Conservation (phyloP, 805 yeast species). For the Priceomyces carsonii region DNA sequence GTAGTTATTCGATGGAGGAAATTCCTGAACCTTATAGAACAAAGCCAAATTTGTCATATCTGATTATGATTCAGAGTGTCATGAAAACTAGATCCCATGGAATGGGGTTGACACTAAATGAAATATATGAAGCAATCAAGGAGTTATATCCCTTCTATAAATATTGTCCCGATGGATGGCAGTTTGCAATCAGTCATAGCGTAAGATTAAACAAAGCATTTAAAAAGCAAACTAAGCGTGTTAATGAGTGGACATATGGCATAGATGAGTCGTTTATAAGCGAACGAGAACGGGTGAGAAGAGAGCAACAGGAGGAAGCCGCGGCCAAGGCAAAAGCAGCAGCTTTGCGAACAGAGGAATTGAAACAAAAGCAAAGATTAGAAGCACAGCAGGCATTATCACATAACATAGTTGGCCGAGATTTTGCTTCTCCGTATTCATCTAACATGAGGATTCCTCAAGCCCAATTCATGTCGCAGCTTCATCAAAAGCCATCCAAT, state of each 20-base stretch:
- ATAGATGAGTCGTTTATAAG: conserved; percentile 81
- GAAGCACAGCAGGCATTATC: conserved; percentile 28
- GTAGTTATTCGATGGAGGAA: conserved; percentile 73
- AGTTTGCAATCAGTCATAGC: conserved; percentile 88
- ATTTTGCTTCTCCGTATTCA: conserved; percentile 25
- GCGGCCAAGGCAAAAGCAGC: conserved; percentile 61
- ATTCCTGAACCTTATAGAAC: conserved; percentile 85
- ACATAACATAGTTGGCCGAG: conserved; percentile 25
- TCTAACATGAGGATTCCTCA: conserved; percentile 22
- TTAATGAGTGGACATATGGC: conserved; percentile 83
- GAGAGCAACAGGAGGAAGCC: conserved; percentile 63
- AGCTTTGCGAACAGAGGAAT: conserved; percentile 52
- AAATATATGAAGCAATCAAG: conserved; percentile 83
- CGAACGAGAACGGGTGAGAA: conserved; percentile 74
- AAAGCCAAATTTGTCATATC: conserved; percentile 82
- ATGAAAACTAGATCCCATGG: conserved; percentile 65
- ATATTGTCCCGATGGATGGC: conserved; percentile 98
- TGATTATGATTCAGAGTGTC: conserved; percentile 78
- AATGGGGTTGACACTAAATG: conserved; percentile 64
- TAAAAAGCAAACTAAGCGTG: conserved; percentile 63
- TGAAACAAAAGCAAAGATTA: conserved; percentile 43
- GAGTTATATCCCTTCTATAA: conserved; percentile 88
- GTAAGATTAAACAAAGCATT: conserved; percentile 84
- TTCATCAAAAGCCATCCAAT: conserved; percentile 17
- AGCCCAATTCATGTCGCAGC: conserved; percentile 20